Conservation (phyloP, 75 land plant species). For the Ceratopteris richardii region DNA sequence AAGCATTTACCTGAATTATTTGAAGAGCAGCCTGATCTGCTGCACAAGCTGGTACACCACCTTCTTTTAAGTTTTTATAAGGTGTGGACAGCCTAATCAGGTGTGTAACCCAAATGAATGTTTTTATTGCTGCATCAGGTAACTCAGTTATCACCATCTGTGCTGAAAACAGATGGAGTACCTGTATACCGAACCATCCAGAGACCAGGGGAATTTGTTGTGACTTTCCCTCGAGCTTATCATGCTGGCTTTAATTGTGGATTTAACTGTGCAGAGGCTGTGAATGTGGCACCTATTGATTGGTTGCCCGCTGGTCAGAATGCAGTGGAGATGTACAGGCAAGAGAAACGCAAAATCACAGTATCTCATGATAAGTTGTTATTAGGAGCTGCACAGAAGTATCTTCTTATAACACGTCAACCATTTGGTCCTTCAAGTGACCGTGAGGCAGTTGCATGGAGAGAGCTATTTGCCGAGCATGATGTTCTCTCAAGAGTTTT, state of each 20-base stretch:
- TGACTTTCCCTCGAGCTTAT: conserved; percentile 36
- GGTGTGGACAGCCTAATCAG: too few relatives aligned
- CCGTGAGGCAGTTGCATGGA: conserved; percentile 29
- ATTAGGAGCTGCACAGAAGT: conserved; percentile 18
- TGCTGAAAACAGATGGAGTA: conserved; percentile 27
- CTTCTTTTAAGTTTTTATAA: too few relatives aligned
- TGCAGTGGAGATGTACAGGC: conserved; percentile 30
- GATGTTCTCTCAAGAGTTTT: conserved; percentile 22
- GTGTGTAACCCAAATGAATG: too few relatives aligned
- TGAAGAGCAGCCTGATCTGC: conserved; percentile 64
- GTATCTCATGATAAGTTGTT: conserved; percentile 38
- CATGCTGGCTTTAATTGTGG: conserved; percentile 38
- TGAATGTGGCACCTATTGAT: conserved; percentile 37
- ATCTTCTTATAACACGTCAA: conserved; percentile 16
- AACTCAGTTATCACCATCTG: conserved; percentile 35
- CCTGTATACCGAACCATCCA: conserved; percentile 32
- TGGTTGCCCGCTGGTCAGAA: conserved; percentile 37
- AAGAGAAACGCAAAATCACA: conserved; percentile 28
- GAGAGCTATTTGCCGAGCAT: conserved; percentile 36
- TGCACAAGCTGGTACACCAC: conserved; percentile 70
- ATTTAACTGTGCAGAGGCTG: conserved; percentile 42
- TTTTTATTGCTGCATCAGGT: conserved; percentile 16
- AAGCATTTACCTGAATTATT: conserved; percentile 55
- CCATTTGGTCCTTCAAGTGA: background rate
- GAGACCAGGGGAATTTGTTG: conserved; percentile 33